phyloP scores from a whole-genome alignment of 345 rosid genomes.

The Eucalyptus pauciflora region DNA sequence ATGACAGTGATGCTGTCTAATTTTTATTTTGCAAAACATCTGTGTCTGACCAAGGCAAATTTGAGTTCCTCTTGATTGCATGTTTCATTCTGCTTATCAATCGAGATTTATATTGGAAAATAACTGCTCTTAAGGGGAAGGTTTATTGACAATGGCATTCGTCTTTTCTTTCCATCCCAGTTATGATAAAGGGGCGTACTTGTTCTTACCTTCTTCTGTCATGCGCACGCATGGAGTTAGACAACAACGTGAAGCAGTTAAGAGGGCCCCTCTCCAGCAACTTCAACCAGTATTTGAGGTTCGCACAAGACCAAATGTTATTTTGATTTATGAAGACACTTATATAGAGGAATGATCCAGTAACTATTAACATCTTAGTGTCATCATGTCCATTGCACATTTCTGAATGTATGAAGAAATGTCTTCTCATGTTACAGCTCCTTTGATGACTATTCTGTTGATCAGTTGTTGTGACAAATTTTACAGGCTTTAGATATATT shows the following conservation, averaged over 20 bases:
- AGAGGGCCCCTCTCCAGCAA: slow-evolving; percentile 49
- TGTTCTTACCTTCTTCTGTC: slow-evolving; percentile 70
- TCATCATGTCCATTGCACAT: not conserved
- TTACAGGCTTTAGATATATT: slow-evolving; percentile 82
- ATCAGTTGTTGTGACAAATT: not conserved
- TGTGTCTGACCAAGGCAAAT: not conserved
- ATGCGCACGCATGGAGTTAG: slow-evolving; percentile 91
- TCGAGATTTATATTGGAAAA: not conserved
- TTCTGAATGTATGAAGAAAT: not conserved
- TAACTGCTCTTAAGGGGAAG: not conserved
- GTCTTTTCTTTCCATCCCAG: slow-evolving; percentile 19
- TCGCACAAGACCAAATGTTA: not conserved
- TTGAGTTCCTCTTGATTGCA: not conserved
- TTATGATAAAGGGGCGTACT: slow-evolving; percentile 84
- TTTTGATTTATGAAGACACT: not conserved
- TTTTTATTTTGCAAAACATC: not conserved
- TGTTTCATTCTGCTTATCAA: not conserved
- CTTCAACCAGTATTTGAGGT: slow-evolving; percentile 83
- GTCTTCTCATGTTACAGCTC: not conserved
- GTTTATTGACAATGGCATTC: not conserved
- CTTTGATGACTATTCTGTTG: not conserved
- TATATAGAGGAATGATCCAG: not conserved
- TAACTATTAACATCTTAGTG: not conserved
- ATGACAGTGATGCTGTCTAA: not conserved
- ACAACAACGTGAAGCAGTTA: slow-evolving; percentile 73